Evolutionary conservation across 2,329 filamentous ascomycete genomes (phyloP), one percentile per base, ranked within the genome.

Genomic region (Diaporthe caulivora): DNA sequence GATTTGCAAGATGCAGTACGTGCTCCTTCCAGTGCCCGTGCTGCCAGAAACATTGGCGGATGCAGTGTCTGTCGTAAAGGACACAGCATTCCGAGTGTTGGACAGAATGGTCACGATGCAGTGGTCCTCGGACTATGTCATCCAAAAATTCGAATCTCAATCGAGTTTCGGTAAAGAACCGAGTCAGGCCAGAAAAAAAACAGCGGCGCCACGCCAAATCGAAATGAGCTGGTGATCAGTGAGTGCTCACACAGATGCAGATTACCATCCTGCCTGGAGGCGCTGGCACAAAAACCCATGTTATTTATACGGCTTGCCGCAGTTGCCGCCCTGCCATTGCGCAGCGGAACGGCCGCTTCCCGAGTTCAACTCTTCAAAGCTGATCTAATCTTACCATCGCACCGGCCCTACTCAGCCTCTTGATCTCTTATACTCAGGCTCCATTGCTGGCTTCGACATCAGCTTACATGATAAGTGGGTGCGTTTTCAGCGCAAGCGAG

Each of bases 181-280:
- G 73, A 74, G 26, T 60, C 55, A 37, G 62, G 31, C 47, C 47
- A 67, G 47, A 26, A 29, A 51, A 54, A 54, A 54, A 40, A 4
- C 31, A 42, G 53, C 31, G 31, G 47, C 57, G 37, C 58, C 69
- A 71, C 68, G 26, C 69, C 54, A 67, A 40, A 57, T 60, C 72
- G 58, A 74, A 67, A 72, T 74, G 70, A 74, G 72, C 73, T 69
- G 70, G 57, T 74, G 73, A 70, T 69, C 70, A 70, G 64, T 72
- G 73, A 70, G 64, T 72, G 73, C 70, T 70, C 72, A 64, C 55
- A 29, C 62, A 67, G 44, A 44, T 49, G 72, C 72, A 65, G 69
- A 71, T 72, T 72, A 42, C 64, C 70, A 31, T 71, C 17, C 24
- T 44, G 29, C 18, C 24, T 55, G 34, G 47, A 71, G 70, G 58